phyloP scores from a whole-genome alignment of 129 eudicot species.

The Smallanthus sonchifolius region DNA sequence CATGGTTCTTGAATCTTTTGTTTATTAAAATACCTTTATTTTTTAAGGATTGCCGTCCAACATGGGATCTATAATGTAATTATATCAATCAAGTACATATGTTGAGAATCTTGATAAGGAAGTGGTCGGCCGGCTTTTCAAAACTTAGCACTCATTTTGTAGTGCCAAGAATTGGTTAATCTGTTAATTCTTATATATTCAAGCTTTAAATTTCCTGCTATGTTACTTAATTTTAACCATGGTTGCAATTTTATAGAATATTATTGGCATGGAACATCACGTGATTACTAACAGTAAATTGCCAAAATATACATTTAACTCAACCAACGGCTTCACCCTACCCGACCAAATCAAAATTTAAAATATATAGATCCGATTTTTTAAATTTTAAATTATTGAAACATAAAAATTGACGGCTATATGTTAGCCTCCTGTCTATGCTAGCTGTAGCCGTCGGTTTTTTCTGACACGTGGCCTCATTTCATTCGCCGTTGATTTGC shows the following conservation, averaged over 20 bases:
- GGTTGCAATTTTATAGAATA: neutral
- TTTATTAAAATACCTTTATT: neutral
- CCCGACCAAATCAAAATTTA: no score
- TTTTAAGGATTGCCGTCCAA: conserved; percentile 14
- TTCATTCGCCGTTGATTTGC: no score
- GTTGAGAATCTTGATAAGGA: neutral
- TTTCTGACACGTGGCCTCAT: no score
- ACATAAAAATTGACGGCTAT: no score
- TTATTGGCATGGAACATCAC: neutral
- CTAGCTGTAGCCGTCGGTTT: no score
- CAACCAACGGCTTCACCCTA: no score
- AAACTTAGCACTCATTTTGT: neutral
- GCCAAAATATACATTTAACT: no score
- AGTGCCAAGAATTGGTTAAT: conserved; percentile 20
- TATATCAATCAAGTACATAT: neutral
- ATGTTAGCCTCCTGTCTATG: no score
- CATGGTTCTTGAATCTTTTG: conserved; percentile 12
- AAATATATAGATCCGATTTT: no score
- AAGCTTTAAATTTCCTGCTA: neutral
- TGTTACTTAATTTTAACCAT: neutral
- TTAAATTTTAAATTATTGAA: no score
- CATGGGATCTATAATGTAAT: neutral
- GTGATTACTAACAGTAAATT: neutral
- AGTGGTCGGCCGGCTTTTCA: conserved; percentile 19
- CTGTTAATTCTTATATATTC: neutral